phyloP scores from a whole-genome alignment of 2,329 filamentous ascomycete species.

The Fusarium pilosicola region DNA sequence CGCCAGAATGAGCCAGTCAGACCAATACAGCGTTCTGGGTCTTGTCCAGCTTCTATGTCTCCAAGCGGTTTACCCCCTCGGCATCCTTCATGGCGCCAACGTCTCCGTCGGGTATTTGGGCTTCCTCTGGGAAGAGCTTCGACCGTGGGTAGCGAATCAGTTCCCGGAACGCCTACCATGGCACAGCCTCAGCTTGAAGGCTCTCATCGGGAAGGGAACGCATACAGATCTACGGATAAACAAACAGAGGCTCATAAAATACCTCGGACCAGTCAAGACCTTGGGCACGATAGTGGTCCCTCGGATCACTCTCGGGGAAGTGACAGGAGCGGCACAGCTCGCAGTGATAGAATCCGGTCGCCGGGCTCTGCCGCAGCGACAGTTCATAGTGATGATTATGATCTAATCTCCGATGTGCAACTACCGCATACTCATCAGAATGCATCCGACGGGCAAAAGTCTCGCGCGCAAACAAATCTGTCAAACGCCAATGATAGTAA shows the following conservation, averaged over 20 bases:
- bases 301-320: background rate
- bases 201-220: background rate
- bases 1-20: background rate
- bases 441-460: background rate
- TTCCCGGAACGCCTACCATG: constrained; percentile 17
- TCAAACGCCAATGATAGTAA: background rate
- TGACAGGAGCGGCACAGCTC: background rate
- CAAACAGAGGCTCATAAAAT: background rate
- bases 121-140: constrained; percentile 49
- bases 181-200: background rate
- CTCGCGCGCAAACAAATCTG: background rate
- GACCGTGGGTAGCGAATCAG: constrained; percentile 47
- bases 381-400: constrained; percentile 51
- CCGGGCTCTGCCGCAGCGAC: constrained; percentile 47
- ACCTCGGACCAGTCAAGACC: background rate
- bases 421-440: background rate
- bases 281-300: background rate
- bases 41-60: background rate
- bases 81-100: constrained; percentile 44
- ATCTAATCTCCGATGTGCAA: constrained; percentile 18
- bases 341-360: constrained; percentile 27
- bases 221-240: background rate
- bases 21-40: background rate
- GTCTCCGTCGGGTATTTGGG: constrained; percentile 41
- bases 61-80: constrained; percentile 10